These are phyloP conservation scores for Hortaea werneckii DNA, from an alignment of 2,329 filamentous ascomycete species.

Conservation along the genomic window DNA sequence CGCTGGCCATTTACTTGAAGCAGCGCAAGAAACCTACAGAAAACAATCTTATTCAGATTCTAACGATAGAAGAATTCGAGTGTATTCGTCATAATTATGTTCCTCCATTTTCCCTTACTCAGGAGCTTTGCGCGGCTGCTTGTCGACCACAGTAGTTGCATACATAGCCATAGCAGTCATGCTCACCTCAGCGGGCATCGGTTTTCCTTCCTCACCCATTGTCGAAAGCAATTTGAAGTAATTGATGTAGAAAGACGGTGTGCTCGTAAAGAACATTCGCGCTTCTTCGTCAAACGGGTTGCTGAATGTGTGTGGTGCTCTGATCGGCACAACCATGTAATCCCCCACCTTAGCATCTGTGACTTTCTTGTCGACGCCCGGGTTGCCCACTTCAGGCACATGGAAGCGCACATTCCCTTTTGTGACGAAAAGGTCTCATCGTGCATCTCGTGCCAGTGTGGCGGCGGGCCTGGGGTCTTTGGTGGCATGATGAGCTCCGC, in stretches of 20 bases:
- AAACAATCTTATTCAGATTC: too few relatives aligned
- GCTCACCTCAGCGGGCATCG: slow-evolving; percentile 40
- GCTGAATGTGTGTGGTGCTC: slow-evolving; percentile 46
- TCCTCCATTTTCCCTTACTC: slow-evolving; percentile 1
- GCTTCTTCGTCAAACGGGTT: slow-evolving; percentile 46
- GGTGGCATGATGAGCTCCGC: slow-evolving; percentile 42
- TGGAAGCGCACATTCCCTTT: slow-evolving; percentile 44
- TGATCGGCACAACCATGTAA: slow-evolving; percentile 45
- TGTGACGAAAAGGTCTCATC: slow-evolving; percentile 49
- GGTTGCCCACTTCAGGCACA: slow-evolving; percentile 25
- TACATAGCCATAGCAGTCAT: slow-evolving; percentile 40
- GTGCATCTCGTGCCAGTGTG: slow-evolving; percentile 49
- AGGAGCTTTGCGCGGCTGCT: slow-evolving; percentile 24
- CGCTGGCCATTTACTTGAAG: too few relatives aligned
- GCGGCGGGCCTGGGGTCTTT: slow-evolving; percentile 37
- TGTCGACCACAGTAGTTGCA: slow-evolving; percentile 39
- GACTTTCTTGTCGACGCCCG: slow-evolving; percentile 26
- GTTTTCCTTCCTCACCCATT: slow-evolving; percentile 35
- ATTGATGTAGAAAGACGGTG: slow-evolving; percentile 47
- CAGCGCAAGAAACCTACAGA: too few relatives aligned
- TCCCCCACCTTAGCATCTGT: slow-evolving; percentile 43
- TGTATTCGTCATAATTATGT: too few relatives aligned
- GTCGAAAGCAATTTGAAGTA: slow-evolving; percentile 45
- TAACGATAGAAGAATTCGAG: too few relatives aligned
- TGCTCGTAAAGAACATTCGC: slow-evolving; percentile 48